Evolutionary conservation across 2,329 filamentous ascomycete genomes (phyloP), one percentile per base, ranked within the genome.

Genomic region (Gnomoniopsis sp.): DNA sequence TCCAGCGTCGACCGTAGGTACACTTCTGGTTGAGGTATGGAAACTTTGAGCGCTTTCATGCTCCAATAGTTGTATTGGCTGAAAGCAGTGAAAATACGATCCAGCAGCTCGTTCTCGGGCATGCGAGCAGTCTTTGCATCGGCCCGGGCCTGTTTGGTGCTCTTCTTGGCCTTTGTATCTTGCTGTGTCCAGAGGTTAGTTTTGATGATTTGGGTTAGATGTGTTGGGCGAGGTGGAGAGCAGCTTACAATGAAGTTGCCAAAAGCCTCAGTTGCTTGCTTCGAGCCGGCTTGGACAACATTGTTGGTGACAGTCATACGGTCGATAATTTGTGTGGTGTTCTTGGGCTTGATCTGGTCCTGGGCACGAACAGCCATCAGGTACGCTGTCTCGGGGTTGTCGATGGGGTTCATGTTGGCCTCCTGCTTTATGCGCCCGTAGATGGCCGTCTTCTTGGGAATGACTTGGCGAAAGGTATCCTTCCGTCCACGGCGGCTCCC

Each of bases 111-210:
- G 79, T 91, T 88, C 73, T 93, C 87, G 48, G 91, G 88, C 75
- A 98, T 93, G 75, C 95, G 93, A 36, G 91, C 89, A 30, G 90
- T 88, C 78, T 98, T 97, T 75, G 91, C 88, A 66, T 90, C 88
- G 71, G 83, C 77, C 74, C 84, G 87, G 73, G 88, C 80, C 62
- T 81, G 76, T 71, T 86, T 84, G 67, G 76, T 72, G 53, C 75
- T 69, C 49, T 75, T 72, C n/a, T 74, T 15, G 67, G 19, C 8
- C 61, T 19, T 68, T 63, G 59, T 33, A 74, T 77, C 78, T 81
- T 86, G 86, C 84, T 87, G 57, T 26, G 12, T 23, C 15, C 64
- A 17, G 62, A 51, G 8, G 17, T 53, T 23, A 60, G 62, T 21
- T 62, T 44, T 22, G 11, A n/a, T 7, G 2, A 8, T 6, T n/a